A percentile compares a stretch with the other conserved stretches of the same genome.
Conservation (phyloP, 1,139 yeast species). For the Scheffersomyces parashehatae region DNA sequence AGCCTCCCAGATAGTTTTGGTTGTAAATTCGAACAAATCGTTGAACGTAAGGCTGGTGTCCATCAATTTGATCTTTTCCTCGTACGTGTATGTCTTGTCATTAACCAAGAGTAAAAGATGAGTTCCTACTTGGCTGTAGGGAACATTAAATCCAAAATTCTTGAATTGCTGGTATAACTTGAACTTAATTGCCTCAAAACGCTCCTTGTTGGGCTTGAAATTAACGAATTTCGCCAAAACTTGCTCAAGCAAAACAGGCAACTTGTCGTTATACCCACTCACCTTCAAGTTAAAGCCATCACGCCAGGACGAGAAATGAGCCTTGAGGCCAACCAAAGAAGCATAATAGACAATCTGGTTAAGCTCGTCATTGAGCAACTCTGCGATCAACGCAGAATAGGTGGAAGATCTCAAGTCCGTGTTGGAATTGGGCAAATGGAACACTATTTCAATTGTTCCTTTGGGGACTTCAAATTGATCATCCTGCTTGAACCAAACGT, state of each 20-base stretch:
- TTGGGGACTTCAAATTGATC: constrained; percentile 89
- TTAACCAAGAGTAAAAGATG: constrained; percentile 63
- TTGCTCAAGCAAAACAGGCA: constrained; percentile 59
- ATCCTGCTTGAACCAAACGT: constrained; percentile 88
- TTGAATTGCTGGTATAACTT: constrained; percentile 60
- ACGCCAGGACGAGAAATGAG: constrained; percentile 57
- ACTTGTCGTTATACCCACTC: constrained; percentile 82
- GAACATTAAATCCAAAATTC: constrained; percentile 74
- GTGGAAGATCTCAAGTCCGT: constrained; percentile 58
- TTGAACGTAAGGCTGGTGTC: constrained; percentile 43
- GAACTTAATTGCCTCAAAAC: constrained; percentile 70
- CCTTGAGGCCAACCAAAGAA: constrained; percentile 72
- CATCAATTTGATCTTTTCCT: constrained; percentile 59
- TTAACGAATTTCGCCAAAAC: constrained; percentile 54
- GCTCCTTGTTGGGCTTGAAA: constrained; percentile 54
- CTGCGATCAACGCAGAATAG: constrained; percentile 61
- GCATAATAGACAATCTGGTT: constrained; percentile 84
- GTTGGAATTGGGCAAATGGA: constrained; percentile 67
- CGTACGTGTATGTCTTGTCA: constrained; percentile 67
- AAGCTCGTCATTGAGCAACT: constrained; percentile 71
- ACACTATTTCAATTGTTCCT: constrained; percentile 63
- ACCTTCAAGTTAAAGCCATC: constrained; percentile 72
- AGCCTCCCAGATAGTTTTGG: constrained; percentile 40
- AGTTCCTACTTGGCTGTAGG: constrained; percentile 72
- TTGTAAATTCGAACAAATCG: constrained; percentile 48